Evolutionary conservation across 345 rosid genomes (phyloP).

Genomic region (Gossypium australe): DNA sequence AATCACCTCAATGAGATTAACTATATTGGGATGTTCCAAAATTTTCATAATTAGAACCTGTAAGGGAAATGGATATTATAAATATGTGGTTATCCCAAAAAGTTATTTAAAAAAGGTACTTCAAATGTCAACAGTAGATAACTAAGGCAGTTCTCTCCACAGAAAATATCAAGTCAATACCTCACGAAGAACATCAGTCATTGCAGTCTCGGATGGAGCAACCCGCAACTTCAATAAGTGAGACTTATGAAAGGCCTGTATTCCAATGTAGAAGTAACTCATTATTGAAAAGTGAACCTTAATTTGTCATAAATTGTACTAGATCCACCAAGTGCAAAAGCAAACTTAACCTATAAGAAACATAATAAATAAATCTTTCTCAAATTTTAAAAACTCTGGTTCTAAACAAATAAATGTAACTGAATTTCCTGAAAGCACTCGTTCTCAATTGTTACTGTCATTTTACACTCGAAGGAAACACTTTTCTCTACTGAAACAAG

Average conservation of each 20-base stretch:
- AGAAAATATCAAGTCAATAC: slow-evolving; percentile 31
- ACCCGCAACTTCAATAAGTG: slow-evolving; percentile 79
- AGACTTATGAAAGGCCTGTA: slow-evolving; percentile 93
- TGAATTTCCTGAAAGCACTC: not conserved
- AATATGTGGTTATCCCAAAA: not conserved
- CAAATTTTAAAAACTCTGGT: not conserved
- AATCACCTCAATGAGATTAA: slow-evolving; percentile 95
- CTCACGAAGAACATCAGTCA: slow-evolving; percentile 96
- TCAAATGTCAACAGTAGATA: not conserved
- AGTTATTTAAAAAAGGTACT: not conserved
- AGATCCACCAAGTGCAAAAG: not conserved
- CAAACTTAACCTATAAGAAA: not conserved
- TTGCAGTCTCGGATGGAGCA: slow-evolving; percentile 98
- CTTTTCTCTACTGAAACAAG: slow-evolving; percentile 8
- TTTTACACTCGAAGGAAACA: slow-evolving; percentile 6
- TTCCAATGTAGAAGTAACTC: slow-evolving; percentile 10
- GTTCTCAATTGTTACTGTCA: not conserved
- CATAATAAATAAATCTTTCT: not conserved
- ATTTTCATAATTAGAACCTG: slow-evolving; percentile 94
- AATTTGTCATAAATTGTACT: not conserved
- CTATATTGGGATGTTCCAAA: slow-evolving; percentile 92
- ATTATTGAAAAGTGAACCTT: not conserved
- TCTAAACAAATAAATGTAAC: not conserved
- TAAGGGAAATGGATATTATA: slow-evolving; percentile 9
- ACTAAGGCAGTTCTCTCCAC: not conserved